Percentiles rank a stretch among this genome's conserved stretches.
Evolutionary conservation across 78 protist species (phyloP).

Genomic region (Creolimax fragrantissima): DNA sequence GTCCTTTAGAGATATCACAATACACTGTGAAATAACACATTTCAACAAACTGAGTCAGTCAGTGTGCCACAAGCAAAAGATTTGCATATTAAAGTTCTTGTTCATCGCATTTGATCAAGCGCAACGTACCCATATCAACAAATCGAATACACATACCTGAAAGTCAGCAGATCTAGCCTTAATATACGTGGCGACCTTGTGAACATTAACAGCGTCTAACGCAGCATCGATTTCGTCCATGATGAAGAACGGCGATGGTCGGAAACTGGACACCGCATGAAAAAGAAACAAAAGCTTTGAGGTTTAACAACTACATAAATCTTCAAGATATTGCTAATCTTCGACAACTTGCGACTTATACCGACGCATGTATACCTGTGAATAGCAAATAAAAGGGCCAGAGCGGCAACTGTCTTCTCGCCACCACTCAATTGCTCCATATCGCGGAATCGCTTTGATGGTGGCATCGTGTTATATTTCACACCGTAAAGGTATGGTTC

Average conservation of each 20-base stretch:
- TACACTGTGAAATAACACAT: too few relatives aligned
- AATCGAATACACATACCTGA: too few relatives aligned
- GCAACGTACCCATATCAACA: too few relatives aligned
- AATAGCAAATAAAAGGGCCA: conserved; percentile 96
- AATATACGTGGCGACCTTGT: conserved; percentile 63
- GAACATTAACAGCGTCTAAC: conserved; percentile 86
- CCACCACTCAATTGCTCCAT: conserved; percentile 95
- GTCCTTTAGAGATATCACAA: conserved; percentile 86
- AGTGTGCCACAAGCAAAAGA: too few relatives aligned
- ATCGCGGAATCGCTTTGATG: conserved; percentile 87
- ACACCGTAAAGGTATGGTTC: conserved; percentile 87
- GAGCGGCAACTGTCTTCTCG: conserved; percentile 97
- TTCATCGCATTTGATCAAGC: too few relatives aligned
- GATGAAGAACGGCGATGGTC: conserved; percentile 95
- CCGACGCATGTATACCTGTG: too few relatives aligned
- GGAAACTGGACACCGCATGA: background rate
- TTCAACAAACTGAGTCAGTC: too few relatives aligned
- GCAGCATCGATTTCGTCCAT: conserved; percentile 99
- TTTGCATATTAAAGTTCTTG: too few relatives aligned
- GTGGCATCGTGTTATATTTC: conserved; percentile 87
- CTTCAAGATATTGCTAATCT: too few relatives aligned
- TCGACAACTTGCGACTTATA: too few relatives aligned
- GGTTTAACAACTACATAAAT: too few relatives aligned
- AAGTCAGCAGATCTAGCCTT: conserved; percentile 15
- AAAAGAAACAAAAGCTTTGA: too few relatives aligned